Base-by-base conservation (phyloP, 2,329 filamentous ascomycete genomes). In the Zasmidium citrigriseum region DNA sequence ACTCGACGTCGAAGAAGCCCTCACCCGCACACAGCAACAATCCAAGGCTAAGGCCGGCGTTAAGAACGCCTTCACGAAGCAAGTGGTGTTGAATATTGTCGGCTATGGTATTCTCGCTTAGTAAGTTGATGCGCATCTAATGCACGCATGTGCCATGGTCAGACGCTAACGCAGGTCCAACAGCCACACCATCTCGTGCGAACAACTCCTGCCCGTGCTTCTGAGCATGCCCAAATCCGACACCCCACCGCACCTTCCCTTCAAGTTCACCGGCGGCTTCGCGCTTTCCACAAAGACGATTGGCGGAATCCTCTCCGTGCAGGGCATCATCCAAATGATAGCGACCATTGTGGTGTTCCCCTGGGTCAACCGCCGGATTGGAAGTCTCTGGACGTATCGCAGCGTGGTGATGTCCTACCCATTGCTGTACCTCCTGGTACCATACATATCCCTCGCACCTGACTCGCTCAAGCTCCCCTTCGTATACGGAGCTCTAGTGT, bases 111-210 rank as follows among this genome's bases (percentile, higher is more conserved):
- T 98, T 68, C 81, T 98, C 59, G 93, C 93, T 64, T 97, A 96
- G 92, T 96, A 83, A 85, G 91, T 88, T 55, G 57, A 46, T 45
- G 20, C 25, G 24, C 21, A 48, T 54, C 54, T 51, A 22, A 29
- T 51, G 54, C 48, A 52, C 23, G 47, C 54, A 44, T 50, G 7
- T n/a, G 34, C 34, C 34, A 41, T 41, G 34, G 16, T 7, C 34
- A 41, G 34, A 3, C 47, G 54, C 54, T 52, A 48, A 57, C 55
- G 34, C 21, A 48, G 20, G 20, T 25, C 34, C 27, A 61, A 44
- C 69, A 96, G 93, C 78, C 93, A 98, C 77, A 97, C 93, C 12
- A 97, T 99, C 76, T 96, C 93, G 0, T 95, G 96, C 68, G 95
- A 99, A 75, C 90, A 96, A 70, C 83, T 98, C 50, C 87, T 98